Percentiles rank a stretch among this genome's conserved stretches.
These are phyloP conservation scores for Cajanus cajan DNA, from an alignment of 306 rosid genomes.

Conservation along the genomic window DNA sequence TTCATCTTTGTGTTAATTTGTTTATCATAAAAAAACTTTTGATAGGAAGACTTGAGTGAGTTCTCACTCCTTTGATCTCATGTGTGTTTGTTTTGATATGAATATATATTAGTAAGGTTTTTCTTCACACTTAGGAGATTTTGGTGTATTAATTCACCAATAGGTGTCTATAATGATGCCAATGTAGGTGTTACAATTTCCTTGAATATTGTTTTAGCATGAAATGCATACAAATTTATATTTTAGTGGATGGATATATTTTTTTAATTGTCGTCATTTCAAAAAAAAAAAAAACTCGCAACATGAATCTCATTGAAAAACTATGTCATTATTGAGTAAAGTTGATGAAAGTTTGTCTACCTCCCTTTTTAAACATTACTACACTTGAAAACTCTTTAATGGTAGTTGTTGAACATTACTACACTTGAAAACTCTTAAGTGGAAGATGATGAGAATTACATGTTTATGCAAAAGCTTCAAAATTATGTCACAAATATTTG, in stretches of 20 bases:
- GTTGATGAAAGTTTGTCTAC: slow-evolving; percentile 68
- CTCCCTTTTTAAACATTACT: no score
- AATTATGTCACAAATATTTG: slow-evolving; percentile 71
- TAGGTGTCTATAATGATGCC: background rate
- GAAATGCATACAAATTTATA: background rate
- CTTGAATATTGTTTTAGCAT: background rate
- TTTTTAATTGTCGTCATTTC: background rate
- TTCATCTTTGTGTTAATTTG: no score
- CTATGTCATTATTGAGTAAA: slow-evolving; percentile 55
- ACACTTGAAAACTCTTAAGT: slow-evolving; percentile 67
- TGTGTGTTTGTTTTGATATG: background rate
- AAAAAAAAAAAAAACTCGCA: no score
- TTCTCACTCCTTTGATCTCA: background rate
- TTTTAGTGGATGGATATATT: background rate
- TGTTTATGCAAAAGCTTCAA: slow-evolving; percentile 83
- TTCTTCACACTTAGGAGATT: background rate
- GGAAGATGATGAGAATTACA: slow-evolving; percentile 80
- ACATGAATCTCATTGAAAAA: slow-evolving; percentile 85
- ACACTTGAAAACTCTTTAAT: no score
- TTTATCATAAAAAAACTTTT: no score
- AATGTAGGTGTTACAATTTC: background rate
- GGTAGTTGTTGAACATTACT: slow-evolving; percentile 75
- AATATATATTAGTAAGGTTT: background rate
- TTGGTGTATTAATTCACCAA: background rate
- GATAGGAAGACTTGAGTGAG: no score